These are phyloP conservation scores for Chaetomium tenue DNA, from an alignment of 495 filamentous ascomycete species.

Conservation along the genomic window DNA sequence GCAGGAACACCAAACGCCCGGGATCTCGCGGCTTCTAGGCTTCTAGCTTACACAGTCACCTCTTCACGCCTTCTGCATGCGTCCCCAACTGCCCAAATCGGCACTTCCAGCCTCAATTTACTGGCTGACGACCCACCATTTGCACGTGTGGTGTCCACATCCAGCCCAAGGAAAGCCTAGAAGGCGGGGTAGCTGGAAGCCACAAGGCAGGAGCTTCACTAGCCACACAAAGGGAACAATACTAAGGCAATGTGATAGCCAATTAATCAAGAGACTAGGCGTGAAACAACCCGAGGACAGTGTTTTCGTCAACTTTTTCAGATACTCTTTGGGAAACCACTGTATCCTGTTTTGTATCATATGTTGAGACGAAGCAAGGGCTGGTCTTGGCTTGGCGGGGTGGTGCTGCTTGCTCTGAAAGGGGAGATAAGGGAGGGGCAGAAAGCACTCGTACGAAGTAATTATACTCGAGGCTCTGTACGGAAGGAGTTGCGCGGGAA, in stretches of 20 bases:
- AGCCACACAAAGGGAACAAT: slow-evolving; percentile 1
- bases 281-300: background rate
- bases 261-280: background rate
- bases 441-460: background rate
- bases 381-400: too few relatives aligned
- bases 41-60: slow-evolving; percentile 1
- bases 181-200: slow-evolving; percentile 11
- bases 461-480: background rate
- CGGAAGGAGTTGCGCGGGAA: too few relatives aligned
- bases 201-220: background rate
- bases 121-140: background rate
- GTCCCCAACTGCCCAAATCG: slow-evolving; percentile 18
- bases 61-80: slow-evolving; percentile 8
- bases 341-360: too few relatives aligned
- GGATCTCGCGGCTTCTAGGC: background rate
- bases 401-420: background rate
- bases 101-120: background rate
- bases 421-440: background rate
- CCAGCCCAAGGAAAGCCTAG: background rate
- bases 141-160: slow-evolving; percentile 10
- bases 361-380: too few relatives aligned
- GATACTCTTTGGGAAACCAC: too few relatives aligned
- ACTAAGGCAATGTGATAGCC: background rate
- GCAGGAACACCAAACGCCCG: slow-evolving; percentile 21
- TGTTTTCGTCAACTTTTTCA: background rate